These are phyloP conservation scores for Warburgia ugandensis DNA, from an alignment of 164 flowering plant species.

Conservation along the genomic window DNA sequence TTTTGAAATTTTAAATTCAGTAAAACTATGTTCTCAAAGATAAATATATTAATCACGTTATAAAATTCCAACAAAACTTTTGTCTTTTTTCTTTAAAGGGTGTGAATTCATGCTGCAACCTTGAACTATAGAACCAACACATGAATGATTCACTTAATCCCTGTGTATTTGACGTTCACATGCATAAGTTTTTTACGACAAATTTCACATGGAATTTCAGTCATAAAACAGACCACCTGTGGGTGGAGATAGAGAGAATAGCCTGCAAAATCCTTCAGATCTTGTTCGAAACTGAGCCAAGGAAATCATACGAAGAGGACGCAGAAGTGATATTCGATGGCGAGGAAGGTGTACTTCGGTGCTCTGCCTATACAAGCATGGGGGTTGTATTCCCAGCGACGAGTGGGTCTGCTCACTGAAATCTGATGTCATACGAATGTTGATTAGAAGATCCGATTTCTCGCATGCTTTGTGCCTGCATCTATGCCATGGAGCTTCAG, in stretches of 20 bases:
- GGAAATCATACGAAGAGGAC: slow-evolving; percentile 5
- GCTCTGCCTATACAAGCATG: slow-evolving; percentile 49
- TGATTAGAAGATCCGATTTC: slow-evolving; percentile 58
- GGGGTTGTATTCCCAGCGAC: slow-evolving; percentile 6
- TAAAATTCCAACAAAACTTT: too few species aligned
- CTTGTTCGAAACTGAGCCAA: slow-evolving; percentile 10
- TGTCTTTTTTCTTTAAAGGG: too few species aligned
- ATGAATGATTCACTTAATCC: too few species aligned
- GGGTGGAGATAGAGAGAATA: slow-evolving; percentile 29
- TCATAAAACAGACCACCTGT: slow-evolving; percentile 39
- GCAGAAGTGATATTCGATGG: not conserved
- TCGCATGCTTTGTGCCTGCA: slow-evolving; percentile 64
- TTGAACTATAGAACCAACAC: too few species aligned
- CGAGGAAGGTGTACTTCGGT: slow-evolving; percentile 25
- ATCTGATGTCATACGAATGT: slow-evolving; percentile 67
- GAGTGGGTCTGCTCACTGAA: slow-evolving; percentile 24
- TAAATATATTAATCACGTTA: too few species aligned
- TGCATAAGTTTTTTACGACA: too few species aligned
- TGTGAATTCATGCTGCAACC: too few species aligned
- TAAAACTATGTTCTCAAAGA: too few species aligned
- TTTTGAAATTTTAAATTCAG: too few species aligned
- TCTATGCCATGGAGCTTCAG: slow-evolving; percentile 39
- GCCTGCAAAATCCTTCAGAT: slow-evolving; percentile 24
- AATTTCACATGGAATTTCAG: too few species aligned
- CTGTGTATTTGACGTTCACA: too few species aligned